Evolutionary conservation across 805 yeast genomes (phyloP).

Genomic region (Ogataea neopini): DNA sequence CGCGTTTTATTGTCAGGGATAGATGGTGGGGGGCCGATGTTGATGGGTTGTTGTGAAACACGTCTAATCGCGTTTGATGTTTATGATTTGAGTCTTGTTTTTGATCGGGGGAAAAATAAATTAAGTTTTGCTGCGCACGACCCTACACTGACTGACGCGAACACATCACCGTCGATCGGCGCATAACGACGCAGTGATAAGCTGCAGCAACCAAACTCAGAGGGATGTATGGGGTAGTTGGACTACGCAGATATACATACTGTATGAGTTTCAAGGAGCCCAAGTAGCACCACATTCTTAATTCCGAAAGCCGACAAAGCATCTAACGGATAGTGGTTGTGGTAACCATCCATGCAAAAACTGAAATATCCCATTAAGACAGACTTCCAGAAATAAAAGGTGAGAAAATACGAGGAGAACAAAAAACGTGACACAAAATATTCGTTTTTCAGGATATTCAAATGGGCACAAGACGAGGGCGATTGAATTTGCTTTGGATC

Average conservation of each 20-base stretch:
- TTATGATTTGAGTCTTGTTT: neutral
- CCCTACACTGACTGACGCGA: neutral
- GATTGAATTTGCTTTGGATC: neutral
- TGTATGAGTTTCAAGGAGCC: too few relatives aligned
- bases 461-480: conserved; percentile 1
- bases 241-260: too few relatives aligned
- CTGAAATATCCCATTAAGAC: neutral
- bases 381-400: conserved; percentile 2
- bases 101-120: neutral
- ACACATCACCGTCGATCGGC: neutral
- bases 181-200: neutral
- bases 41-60: too few relatives aligned
- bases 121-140: neutral
- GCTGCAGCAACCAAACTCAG: too few relatives aligned
- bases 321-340: too few relatives aligned
- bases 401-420: neutral
- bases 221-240: too few relatives aligned
- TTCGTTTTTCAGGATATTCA: neutral
- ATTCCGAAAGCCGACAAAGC: too few relatives aligned
- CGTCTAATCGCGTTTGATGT: conserved; percentile 1
- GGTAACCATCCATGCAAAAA: too few relatives aligned
- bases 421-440: conserved; percentile 5
- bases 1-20: too few relatives aligned
- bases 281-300: too few relatives aligned
- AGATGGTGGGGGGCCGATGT: too few relatives aligned